Base-by-base conservation (phyloP, 176 grass and related monocot genomes). In the Oryza glaberrima region DNA sequence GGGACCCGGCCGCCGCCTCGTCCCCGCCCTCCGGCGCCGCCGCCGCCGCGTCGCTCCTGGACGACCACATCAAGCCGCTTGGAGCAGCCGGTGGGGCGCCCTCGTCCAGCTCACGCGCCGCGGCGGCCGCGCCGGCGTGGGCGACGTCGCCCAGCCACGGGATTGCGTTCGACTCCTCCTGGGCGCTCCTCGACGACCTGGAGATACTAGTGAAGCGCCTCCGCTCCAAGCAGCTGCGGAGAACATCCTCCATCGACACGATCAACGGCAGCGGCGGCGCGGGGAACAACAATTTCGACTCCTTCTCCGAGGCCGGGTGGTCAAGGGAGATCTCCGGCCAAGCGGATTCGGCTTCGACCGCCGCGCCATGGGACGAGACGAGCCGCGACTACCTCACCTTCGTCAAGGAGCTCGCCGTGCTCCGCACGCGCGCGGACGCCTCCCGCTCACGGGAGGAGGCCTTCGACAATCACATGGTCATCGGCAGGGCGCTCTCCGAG, bases 271-370 rank as follows among this genome's bases (percentile, higher is more conserved):
- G 41, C 32, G 79, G 47, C 66, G 87, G 52, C 73, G 75, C 67
- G 73, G 83, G 90, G 60, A 90, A 90, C 70, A 91, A 77, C 79
- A 91, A 79, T 47, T 94, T 98, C 49, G 92, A 94, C 64, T 94
- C 94, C 58, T 92, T 96, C 79, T 99, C 96, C 0, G 96, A 99
- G 77, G 86, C 91, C n/a, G 96, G 96, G n/a, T 99, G 96, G 96
- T 99, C 96, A 46, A 85, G 93, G 40, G 93, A 99, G 69, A 88
- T 95, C 41, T 75, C 86, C 10, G 91, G 88, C 40, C 78, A 89
- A 2, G 85, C 87, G 1, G 97, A 99, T 38, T 88, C 88, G 28
- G 67, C 81, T 1, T 85, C 89, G 13, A 40, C 56, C 13, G 66
- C 72, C 36, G 78, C 85, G 35, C 66, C 60, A 8, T 99, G 94